Base-by-base conservation (phyloP, 2,329 filamentous ascomycete genomes). In the Penicillium sp. region DNA sequence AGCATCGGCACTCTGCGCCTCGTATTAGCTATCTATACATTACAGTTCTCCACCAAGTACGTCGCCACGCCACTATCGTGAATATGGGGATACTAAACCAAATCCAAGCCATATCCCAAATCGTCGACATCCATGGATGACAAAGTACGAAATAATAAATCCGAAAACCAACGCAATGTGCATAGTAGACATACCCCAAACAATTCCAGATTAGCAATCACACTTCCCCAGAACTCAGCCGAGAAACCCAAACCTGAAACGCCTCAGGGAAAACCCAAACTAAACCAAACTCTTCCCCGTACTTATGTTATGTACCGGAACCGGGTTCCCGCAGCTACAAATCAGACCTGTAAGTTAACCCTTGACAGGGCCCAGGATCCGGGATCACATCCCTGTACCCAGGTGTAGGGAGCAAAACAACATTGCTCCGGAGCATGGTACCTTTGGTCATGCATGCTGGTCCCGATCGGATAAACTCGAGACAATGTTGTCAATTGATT, bases 401-500 rank as follows among this genome's bases (percentile, higher is more conserved):
- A 47, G 45, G 45, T 12, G 14, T 2, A n/a, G 20, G 29, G 45
- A 7, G 23, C 15, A 31, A 31, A 27, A 20, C 6, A 5, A 11
- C 23, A 20, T 3, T 3, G 25, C 26, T n/a, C 8, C 25, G n/a
- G 9, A 31, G 44, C 35, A 44, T 31, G 33, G 51, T 43, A 54
- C 45, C 35, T 47, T 47, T 23, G 37, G n/a, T 46, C 4, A 33
- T 47, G 18, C 45, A 23, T 20, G 20, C n/a, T n/a, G 9, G 23
- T 25, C 27, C 20, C 43, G 37, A 40, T 37, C 33, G 33, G 15
- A 37, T 22, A 22, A 12, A 40, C 37, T 37, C 25, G 26, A 55
- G 53, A 55, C 53, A 55, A 55, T 51, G 22, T 15, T n/a, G 5
- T 18, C 26, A 45, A 50, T 50, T 26, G 27, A 50, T 33, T 27